Base-by-base conservation (phyloP, 192 early-diverging fungal species). In the Mortierella claussenii region DNA sequence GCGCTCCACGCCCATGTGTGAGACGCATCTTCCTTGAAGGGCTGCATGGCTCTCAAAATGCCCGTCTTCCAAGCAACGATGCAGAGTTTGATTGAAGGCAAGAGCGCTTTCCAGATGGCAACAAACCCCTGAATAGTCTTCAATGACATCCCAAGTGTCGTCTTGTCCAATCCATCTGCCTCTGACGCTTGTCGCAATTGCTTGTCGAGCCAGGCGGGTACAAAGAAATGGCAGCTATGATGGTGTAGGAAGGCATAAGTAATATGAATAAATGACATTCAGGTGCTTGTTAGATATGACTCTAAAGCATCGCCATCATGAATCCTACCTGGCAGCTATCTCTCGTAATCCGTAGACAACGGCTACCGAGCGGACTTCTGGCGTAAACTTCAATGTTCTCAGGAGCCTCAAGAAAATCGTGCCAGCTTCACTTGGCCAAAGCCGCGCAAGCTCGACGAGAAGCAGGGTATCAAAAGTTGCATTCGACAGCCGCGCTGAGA, bases 271-370 rank as follows among this genome's bases (percentile, higher is more conserved):
- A 24, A 10, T 10, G 47, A 20, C 9, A n/a, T 54, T 26, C 23
- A 49, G 21, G 15, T 13, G 13, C 43, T 26, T 51, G 28, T 2
- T 6, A 33, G 28, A 54, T 18, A n/a, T 11, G n/a, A n/a, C n/a
- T n/a, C n/a, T n/a, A n/a, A n/a, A n/a, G n/a, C n/a, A n/a, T n/a
- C n/a, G n/a, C n/a, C n/a, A n/a, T n/a, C n/a, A n/a, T n/a, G n/a
- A n/a, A n/a, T n/a, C 21, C 12, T 76, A 76, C 73, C 63, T 56
- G 40, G 33, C 59, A n/a, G 73, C 50, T n/a, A 76, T 67, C 45
- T 76, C 73, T 26, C 47, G 58, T 17, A 76, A 27, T 23, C 64
- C 63, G 30, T 62, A 27, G 15, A 57, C 20, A 42, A 55, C 51
- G 28, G 67, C 45, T 20, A 53, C 13, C 26, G 67, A 34, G 10